Base-by-base conservation (phyloP, 2,329 filamentous ascomycete species). In the Hirsutella rhossiliensis region DNA sequence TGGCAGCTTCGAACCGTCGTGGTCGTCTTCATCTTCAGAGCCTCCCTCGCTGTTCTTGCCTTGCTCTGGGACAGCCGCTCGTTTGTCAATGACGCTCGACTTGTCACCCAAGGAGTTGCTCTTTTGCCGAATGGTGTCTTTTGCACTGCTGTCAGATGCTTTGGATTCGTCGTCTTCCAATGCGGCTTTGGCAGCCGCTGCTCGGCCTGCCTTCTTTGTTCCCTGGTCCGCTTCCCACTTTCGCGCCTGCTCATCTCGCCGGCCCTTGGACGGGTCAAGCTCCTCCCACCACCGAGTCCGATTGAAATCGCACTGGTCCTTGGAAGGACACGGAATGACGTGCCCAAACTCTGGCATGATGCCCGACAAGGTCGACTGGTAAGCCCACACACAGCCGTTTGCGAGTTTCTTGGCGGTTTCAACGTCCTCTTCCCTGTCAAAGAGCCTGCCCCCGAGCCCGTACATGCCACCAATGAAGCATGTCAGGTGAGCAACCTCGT, bases 391-490 rank as follows among this genome's bases (percentile, higher is more conserved):
- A 50, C 81, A 84, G 11, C 80, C 80, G 45, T 82, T 77, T 0
- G 80, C 72, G n/a, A 84, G 71, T 54, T 73, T 75, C 56, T 72
- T 72, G 19, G 71, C 81, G 27, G 77, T 69, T 51, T 80, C 75
- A n/a, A 84, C 62, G 53, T 84, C 79, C 20, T 72, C 67, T 2
- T 72, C 67, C 2, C 69, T 62, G 9, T 69, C 66, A 48, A 83
- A 82, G 36, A 83, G 72, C 55, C 77, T 79, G 38, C 76, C 76
- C 29, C 75, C 77, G 52, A 84, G 65, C 9, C 71, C 80, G 46
- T 82, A 77, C 81, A 84, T 84, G 53, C 80, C 81, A 30, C 81
- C 81, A 32, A 82, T 64, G 58, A 84, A 84, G 56, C 81, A 85
- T 5, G 78, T 78, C 42, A 84, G 64, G 54, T 83, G 77, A 0